These are phyloP conservation scores for Xerocomellus amylosporus DNA, from an alignment of 768 basidiomycete genomes.

Conservation along the genomic window DNA sequence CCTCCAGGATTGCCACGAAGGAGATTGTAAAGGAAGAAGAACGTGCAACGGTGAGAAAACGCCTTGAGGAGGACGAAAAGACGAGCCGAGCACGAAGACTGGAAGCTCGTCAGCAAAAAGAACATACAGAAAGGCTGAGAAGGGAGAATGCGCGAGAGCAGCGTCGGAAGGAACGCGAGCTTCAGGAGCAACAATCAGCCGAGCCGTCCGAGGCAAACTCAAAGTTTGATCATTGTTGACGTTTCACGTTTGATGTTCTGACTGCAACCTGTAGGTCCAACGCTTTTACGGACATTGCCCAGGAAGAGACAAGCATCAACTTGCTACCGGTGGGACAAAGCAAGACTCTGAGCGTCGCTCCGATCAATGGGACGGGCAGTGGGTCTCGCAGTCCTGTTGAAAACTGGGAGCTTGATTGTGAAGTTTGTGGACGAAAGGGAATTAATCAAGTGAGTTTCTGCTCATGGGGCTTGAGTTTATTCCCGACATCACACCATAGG, in stretches of 20 bases:
- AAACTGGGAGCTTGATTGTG: conserved; percentile 87
- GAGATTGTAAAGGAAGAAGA: conserved; percentile 80
- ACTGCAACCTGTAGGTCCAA: conserved; percentile 15
- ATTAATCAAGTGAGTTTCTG: conserved; percentile 61
- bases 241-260: conserved; percentile 10
- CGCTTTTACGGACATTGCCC: background rate
- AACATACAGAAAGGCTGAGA: conserved; percentile 51
- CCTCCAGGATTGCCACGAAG: conserved; percentile 79
- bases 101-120: conserved; percentile 54
- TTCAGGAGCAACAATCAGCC: conserved; percentile 21
- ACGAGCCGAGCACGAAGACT: conserved; percentile 58
- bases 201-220: conserved; percentile 10
- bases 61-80: conserved; percentile 67
- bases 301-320: background rate
- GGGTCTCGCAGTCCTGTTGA: conserved; percentile 57
- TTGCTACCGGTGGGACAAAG: conserved; percentile 3
- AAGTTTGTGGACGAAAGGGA: conserved; percentile 73
- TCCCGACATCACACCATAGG: conserved; percentile 42
- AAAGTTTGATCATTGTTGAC: conserved; percentile 11
- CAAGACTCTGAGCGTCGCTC: background rate
- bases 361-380: conserved; percentile 32
- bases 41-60: conserved; percentile 52
- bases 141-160: conserved; percentile 62
- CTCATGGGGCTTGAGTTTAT: background rate
- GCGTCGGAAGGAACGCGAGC: conserved; percentile 37